Percentiles rank a stretch among this genome's conserved stretches.
phyloP scores from a whole-genome alignment of 108 stramenopile genomes.

The Mayamaea pseudoterrestris region DNA sequence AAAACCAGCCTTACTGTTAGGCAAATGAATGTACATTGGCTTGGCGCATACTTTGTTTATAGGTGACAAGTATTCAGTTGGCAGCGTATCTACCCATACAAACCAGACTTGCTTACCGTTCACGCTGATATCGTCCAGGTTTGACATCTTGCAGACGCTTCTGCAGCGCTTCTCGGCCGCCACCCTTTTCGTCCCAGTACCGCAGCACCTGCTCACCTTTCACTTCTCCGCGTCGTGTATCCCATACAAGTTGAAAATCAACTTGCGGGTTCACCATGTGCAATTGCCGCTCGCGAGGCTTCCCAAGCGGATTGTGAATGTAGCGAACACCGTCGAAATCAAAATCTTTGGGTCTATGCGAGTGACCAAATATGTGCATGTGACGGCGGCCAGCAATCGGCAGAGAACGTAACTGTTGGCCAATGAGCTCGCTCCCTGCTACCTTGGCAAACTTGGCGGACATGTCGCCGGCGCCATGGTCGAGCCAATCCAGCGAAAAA shows the following conservation, averaged over 20 bases:
- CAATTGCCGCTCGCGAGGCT: constrained; percentile 39
- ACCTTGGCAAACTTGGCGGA: constrained; percentile 60
- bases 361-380: constrained; percentile 53
- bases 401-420: constrained; percentile 37
- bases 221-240: constrained; percentile 9
- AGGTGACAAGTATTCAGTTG: too few species aligned
- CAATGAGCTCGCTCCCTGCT: constrained; percentile 30
- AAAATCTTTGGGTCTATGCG: constrained; percentile 60
- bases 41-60: too few species aligned
- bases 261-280: constrained; percentile 33
- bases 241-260: constrained; percentile 37
- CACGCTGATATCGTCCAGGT: not conserved
- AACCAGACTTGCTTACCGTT: too few species aligned
- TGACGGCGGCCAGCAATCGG: not conserved
- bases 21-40: too few species aligned
- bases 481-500: constrained; percentile 30
- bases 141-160: constrained; percentile 7
- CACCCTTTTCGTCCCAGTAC: constrained; percentile 48
- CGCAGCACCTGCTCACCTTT: constrained; percentile 22
- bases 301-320: constrained; percentile 51
- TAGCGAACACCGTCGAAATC: constrained; percentile 34
- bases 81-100: too few species aligned
- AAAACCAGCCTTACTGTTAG: too few species aligned
- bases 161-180: constrained; percentile 26
- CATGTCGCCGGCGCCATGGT: constrained; percentile 39